Conservation (phyloP, 768 basidiomycete species). For the Termitomyces eurrhizus region DNA sequence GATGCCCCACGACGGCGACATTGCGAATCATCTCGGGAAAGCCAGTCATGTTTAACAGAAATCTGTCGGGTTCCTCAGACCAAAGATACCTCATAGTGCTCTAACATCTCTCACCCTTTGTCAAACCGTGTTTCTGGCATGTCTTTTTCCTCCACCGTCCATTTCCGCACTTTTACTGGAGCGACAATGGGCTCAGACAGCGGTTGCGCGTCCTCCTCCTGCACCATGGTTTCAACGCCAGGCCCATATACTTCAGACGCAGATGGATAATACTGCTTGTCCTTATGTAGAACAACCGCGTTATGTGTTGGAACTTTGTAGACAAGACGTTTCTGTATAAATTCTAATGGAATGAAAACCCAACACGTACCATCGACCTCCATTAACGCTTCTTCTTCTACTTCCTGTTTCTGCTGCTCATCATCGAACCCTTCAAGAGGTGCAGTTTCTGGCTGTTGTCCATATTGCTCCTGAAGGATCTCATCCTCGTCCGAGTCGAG, state of each 20-base stretch:
- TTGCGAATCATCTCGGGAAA: constrained; percentile 96
- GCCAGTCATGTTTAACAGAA: constrained; percentile 84
- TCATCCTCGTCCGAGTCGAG: constrained; percentile 84
- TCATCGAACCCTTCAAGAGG: constrained; percentile 86
- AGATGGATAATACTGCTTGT: constrained; percentile 97
- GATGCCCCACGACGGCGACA: constrained; percentile 91
- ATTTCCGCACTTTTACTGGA: constrained; percentile 92
- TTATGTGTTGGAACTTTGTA: constrained; percentile 68
- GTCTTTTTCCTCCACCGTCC: constrained; percentile 92
- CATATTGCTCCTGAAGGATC: constrained; percentile 47
- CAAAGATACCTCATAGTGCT: constrained; percentile 5
- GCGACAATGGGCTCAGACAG: constrained; percentile 93
- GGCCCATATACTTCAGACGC: constrained; percentile 90
- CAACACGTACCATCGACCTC: constrained; percentile 66
- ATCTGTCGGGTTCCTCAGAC: constrained; percentile 44
- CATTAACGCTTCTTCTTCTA: constrained; percentile 69
- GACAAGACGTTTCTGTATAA: constrained; percentile 15
- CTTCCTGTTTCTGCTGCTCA: constrained; percentile 55
- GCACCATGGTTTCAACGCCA: constrained; percentile 94
- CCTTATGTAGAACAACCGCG: constrained; percentile 89
- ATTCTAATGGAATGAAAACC: constrained; percentile 11
- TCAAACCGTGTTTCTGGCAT: constrained; percentile 98
- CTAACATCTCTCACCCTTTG: constrained; percentile 65
- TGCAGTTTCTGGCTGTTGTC: constrained; percentile 32
- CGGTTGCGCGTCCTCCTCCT: constrained; percentile 97